Conservation (phyloP, 2,329 filamentous ascomycete genomes). For the Colletotrichum cereale region DNA sequence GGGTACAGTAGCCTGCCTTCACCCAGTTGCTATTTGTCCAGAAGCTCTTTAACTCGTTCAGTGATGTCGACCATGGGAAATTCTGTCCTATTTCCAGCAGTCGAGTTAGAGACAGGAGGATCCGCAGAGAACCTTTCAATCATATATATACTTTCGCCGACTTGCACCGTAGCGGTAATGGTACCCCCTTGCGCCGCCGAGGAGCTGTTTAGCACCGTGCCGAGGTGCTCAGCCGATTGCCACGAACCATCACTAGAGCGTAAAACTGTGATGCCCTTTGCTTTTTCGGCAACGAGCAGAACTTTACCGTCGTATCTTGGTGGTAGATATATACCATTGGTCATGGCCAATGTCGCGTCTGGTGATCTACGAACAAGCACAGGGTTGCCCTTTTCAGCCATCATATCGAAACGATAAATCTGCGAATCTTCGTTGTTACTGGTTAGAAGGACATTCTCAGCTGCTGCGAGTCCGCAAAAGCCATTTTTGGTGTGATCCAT, state of each 20-base stretch:
- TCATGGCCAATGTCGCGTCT: conserved; percentile 14
- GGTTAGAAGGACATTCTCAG: conserved; percentile 32
- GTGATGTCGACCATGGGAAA: conserved; percentile 39
- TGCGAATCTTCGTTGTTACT: conserved; percentile 35
- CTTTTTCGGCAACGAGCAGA: conserved; percentile 49
- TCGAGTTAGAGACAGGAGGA: conserved; percentile 15
- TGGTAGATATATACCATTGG: conserved; percentile 51
- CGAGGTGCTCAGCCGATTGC: conserved; percentile 52
- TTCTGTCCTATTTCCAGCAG: conserved; percentile 28
- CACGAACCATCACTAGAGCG: conserved; percentile 51
- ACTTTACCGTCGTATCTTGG: conserved; percentile 50
- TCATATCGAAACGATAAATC: conserved; percentile 42
- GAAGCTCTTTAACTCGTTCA: conserved; percentile 14
- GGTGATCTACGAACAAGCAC: conserved; percentile 39
- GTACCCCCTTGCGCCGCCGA: conserved; percentile 25
- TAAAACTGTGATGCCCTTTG: conserved; percentile 51
- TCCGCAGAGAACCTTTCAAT: conserved; percentile 38
- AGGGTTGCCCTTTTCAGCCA: conserved; percentile 32
- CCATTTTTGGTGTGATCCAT: conserved; percentile 36
- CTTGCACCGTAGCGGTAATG: conserved; percentile 29
- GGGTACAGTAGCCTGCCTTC: background rate
- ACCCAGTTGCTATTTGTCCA: background rate
- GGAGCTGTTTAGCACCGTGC: conserved; percentile 46
- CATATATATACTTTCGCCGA: conserved; percentile 36
- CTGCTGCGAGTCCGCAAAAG: conserved; percentile 40